Percentiles rank a stretch among this genome's conserved stretches.
These are phyloP conservation scores for Wolfiporia cocos DNA, from an alignment of 1,284 basidiomycete genomes.

Conservation along the genomic window DNA sequence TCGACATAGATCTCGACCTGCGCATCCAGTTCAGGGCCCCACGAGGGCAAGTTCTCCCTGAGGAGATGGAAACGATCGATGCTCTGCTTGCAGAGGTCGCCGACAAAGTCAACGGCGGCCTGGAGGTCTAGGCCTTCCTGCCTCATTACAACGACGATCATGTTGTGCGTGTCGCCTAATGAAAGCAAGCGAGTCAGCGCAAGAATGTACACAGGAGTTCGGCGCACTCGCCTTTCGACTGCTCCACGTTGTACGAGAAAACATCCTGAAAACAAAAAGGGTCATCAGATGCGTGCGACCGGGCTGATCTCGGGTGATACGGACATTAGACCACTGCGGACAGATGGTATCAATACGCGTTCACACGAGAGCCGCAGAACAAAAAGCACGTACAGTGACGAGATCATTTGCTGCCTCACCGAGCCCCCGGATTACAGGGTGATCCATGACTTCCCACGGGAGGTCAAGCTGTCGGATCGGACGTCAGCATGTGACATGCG, in stretches of 20 bases:
- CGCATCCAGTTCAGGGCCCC: conserved; percentile 30
- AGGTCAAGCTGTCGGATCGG: conserved; percentile 23
- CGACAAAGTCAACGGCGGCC: conserved; percentile 35
- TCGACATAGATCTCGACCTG: conserved; percentile 30
- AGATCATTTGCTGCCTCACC: conserved; percentile 33
- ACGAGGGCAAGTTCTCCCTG: conserved; percentile 28
- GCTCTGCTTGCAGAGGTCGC: conserved; percentile 30
- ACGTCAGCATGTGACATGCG: conserved; percentile 4
- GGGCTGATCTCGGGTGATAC: conserved; percentile 16
- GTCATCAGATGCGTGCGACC: no score
- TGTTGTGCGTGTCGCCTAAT: conserved; percentile 37
- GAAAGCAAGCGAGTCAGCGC: conserved; percentile 1
- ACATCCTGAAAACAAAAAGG: conserved; percentile 28
- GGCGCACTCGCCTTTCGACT: conserved; percentile 24
- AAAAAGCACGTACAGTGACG: conserved; percentile 23
- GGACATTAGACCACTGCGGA: conserved; percentile 32
- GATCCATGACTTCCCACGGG: conserved; percentile 30
- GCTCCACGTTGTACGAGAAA: conserved; percentile 39
- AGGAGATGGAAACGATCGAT: conserved; percentile 31
- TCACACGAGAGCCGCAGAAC: not conserved
- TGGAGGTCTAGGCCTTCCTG: conserved; percentile 32
- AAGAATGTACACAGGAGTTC: not conserved
- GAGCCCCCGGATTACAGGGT: conserved; percentile 29
- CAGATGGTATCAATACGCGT: conserved; percentile 5
- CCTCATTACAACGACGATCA: conserved; percentile 32